These are phyloP conservation scores for Mycena olivaceomarginata DNA, from an alignment of 768 basidiomycete genomes.

Conservation along the genomic window DNA sequence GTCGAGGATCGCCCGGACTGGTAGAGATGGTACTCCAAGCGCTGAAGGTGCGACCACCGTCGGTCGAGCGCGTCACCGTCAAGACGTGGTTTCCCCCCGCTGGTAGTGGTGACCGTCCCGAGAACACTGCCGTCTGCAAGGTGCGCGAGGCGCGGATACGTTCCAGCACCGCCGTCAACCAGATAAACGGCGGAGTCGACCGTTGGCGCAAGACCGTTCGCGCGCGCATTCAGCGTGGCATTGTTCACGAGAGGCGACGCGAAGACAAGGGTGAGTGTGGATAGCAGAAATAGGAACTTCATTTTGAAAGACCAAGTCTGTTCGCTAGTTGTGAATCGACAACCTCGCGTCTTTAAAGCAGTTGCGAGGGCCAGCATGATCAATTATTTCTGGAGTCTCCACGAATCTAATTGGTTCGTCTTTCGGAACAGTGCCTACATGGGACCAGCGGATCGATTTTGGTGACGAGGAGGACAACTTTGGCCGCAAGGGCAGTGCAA, in stretches of 20 bases:
- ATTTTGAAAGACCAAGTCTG: background rate
- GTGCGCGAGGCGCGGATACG: slow-evolving; percentile 42
- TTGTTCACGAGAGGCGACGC: background rate
- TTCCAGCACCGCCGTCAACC: slow-evolving; percentile 20
- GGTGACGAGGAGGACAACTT: too few relatives aligned
- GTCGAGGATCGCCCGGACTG: slow-evolving; percentile 42
- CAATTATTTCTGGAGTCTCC: background rate
- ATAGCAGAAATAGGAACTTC: slow-evolving; percentile 27
- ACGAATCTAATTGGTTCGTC: background rate
- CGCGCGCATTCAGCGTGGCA: slow-evolving; percentile 13
- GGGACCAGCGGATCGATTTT: too few relatives aligned
- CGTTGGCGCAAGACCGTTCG: slow-evolving; percentile 35
- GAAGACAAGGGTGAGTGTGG: slow-evolving; percentile 1
- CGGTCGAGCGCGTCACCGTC: slow-evolving; percentile 40
- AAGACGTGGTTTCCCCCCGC: slow-evolving; percentile 26
- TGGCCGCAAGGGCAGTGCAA: too few relatives aligned
- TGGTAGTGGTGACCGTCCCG: slow-evolving; percentile 23
- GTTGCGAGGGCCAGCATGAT: background rate
- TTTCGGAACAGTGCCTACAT: background rate
- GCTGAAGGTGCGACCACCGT: slow-evolving; percentile 32
- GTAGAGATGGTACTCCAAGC: slow-evolving; percentile 32
- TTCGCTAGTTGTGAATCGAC: background rate
- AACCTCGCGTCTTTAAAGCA: background rate
- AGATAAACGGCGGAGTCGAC: slow-evolving; percentile 25
- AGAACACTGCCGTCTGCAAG: slow-evolving; percentile 43